These are phyloP conservation scores for Cetradonia linearis DNA, from an alignment of 495 filamentous ascomycete genomes.

Conservation along the genomic window DNA sequence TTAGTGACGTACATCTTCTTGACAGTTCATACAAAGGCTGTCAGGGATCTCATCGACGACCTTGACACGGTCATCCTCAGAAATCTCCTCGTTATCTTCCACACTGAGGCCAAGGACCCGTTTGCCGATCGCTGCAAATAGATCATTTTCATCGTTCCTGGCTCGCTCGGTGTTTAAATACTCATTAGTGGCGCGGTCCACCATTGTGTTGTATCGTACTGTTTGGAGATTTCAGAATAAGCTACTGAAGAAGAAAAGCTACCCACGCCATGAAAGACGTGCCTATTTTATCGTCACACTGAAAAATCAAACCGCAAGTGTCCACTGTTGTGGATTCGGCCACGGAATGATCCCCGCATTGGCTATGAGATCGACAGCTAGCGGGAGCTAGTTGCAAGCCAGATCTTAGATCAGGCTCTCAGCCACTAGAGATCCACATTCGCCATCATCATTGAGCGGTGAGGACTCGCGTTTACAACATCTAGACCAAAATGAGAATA, in stretches of 20 bases:
- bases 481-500: neutral
- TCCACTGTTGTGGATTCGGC: neutral
- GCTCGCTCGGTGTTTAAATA: conserved; percentile 18
- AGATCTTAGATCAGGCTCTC: conserved; percentile 1
- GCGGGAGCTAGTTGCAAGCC: neutral
- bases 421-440: neutral
- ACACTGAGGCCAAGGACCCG: conserved; percentile 20
- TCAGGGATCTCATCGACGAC: conserved; percentile 40
- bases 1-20: conserved; percentile 59
- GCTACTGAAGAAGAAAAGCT: neutral
- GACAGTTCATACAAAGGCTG: conserved; percentile 76
- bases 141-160: conserved; percentile 19
- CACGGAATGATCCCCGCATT: neutral
- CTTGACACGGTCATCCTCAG: conserved; percentile 21
- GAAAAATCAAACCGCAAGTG: too few relatives aligned
- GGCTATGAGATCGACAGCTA: neutral
- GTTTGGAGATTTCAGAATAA: too few relatives aligned
- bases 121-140: conserved; percentile 23
- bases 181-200: conserved; percentile 18
- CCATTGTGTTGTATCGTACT: conserved; percentile 7
- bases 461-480: neutral
- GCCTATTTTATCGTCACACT: neutral
- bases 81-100: conserved; percentile 35
- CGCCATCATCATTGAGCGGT: neutral
- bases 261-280: neutral